Conservation (phyloP, 345 rosid species). For the Salix brachista region DNA sequence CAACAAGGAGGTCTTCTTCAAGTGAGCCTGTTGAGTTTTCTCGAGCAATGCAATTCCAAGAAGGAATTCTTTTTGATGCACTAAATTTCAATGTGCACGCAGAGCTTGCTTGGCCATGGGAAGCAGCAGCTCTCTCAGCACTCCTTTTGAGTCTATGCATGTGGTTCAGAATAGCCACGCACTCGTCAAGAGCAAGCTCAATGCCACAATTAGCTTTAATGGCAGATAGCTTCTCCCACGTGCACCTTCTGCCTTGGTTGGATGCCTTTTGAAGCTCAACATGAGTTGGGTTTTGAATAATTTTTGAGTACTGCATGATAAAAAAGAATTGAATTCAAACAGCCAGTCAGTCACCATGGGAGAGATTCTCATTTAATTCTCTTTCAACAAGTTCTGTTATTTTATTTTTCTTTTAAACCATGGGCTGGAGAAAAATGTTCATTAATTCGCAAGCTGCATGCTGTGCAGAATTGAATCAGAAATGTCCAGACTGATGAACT, state of each 20-base stretch:
- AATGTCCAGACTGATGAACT: background rate
- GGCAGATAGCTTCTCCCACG: slow-evolving; percentile 99
- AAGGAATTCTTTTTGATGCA: slow-evolving; percentile 89
- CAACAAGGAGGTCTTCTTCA: slow-evolving; percentile 56
- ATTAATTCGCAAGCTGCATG: background rate
- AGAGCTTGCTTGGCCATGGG: slow-evolving; percentile 48
- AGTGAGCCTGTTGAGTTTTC: slow-evolving; percentile 95
- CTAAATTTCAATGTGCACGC: slow-evolving; percentile 47
- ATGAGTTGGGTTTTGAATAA: slow-evolving; percentile 68
- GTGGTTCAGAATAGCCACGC: slow-evolving; percentile 90
- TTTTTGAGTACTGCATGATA: slow-evolving; percentile 59
- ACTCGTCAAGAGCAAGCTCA: slow-evolving; percentile 96
- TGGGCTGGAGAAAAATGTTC: background rate
- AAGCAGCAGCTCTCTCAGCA: slow-evolving; percentile 83
- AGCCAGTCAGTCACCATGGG: background rate
- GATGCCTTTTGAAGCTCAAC: slow-evolving; percentile 25
- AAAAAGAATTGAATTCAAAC: background rate
- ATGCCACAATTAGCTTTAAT: slow-evolving; percentile 94
- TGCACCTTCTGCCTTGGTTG: slow-evolving; percentile 91
- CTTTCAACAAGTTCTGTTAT: background rate
- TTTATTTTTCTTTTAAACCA: background rate
- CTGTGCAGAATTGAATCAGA: background rate
- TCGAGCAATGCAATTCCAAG: slow-evolving; percentile 93
- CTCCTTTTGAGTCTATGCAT: slow-evolving; percentile 92
- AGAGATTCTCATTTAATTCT: background rate